Base-by-base conservation (phyloP, 164 flowering plant species). In the Amborella trichopoda region DNA sequence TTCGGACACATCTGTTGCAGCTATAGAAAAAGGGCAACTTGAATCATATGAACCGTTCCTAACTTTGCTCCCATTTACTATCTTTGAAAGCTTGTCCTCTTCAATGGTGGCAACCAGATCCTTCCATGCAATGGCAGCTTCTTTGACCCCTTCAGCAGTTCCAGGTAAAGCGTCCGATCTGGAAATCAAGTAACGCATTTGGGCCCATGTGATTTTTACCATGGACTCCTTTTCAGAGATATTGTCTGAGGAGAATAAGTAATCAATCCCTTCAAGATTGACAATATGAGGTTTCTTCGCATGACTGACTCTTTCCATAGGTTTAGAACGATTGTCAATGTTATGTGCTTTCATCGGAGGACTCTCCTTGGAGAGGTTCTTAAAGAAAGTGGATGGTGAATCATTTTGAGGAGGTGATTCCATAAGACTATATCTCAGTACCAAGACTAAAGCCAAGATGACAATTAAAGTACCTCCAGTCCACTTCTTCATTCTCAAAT, bases 101-200 rank as follows among this genome's bases (percentile, higher is more conserved):
- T 67, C 66, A 52, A 81, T 68, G 4, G 54, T 19, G 13, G 60
- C 59, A 28, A 71, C 12, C 27, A 89, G 63, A 14, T 76, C 74
- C 44, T 65, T 75, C 93, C 84, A 82, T 12, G 82, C 78, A 50
- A 71, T 40, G 11, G 84, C 63, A 64, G 85, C 97, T 56, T 89
- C 95, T 72, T 67, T 76, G 32, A 89, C 65, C 43, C 90, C 97
- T 58, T 77, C 80, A 58, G 72, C 71, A 37, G 85, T 78, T 64
- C 68, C 83, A 52, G 87, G 76, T 56, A 84, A 65, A 47, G 78
- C 68, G 58, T 84, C 93, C 8, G 93, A 74, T 64, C 93, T 68
- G 3, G 81, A 73, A 19, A 89, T 49, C 18, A 89, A 39, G 11
- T 50, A 30, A 28, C 52, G 75, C 87, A 89, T 73, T 26, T 68